These are phyloP conservation scores for Rhizopus arrhizus DNA, from an alignment of 371 early-diverging fungal species.

Conservation along the genomic window DNA sequence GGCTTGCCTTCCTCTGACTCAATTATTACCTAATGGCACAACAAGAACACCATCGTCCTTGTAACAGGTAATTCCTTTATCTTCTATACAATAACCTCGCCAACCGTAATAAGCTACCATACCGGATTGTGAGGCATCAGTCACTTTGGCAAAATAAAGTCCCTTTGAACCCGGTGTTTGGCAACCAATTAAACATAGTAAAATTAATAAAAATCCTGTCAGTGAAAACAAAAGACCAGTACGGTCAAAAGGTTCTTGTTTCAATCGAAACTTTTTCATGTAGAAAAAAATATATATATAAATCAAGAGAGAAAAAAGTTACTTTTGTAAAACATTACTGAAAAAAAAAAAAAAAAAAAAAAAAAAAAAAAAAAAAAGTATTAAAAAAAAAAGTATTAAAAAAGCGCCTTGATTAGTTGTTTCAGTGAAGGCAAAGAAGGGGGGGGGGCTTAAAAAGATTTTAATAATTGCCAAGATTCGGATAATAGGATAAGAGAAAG, in stretches of 20 bases:
- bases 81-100: constrained; percentile 45
- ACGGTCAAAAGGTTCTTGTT: constrained; percentile 24
- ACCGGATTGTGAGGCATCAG: constrained; percentile 19
- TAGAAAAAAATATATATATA: neutral
- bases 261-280: constrained; percentile 22
- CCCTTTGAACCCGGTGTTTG: constrained; percentile 19
- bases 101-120: constrained; percentile 38
- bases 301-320: neutral
- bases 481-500: too few relatives aligned
- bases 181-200: constrained; percentile 43
- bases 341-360: constrained; percentile 2
- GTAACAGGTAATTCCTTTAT: constrained; percentile 19
- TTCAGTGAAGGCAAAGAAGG: neutral
- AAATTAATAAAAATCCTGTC: constrained; percentile 37
- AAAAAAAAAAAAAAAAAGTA: neutral
- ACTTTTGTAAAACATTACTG: neutral
- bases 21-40: constrained; percentile 45
- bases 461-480: too few relatives aligned
- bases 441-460: neutral
- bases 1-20: neutral
- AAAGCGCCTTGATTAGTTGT: neutral
- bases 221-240: constrained; percentile 36
- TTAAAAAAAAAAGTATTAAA: neutral
- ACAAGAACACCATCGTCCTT: constrained; percentile 37
- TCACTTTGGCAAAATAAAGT: constrained; percentile 42